Conservation (phyloP, 106 monocot genomes). For the Xerophyta viscosa region DNA sequence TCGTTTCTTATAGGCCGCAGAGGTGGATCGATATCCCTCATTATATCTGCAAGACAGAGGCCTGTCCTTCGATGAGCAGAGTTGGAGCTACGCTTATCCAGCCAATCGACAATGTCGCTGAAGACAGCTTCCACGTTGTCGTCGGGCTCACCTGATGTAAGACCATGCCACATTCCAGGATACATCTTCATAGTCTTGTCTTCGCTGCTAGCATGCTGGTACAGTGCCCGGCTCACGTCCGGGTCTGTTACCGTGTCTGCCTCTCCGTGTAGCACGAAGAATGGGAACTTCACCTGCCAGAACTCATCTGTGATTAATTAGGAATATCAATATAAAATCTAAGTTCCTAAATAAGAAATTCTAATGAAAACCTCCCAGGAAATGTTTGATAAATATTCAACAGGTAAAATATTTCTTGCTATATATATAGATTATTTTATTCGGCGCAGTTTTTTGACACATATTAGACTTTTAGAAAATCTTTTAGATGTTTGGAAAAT, state of each 20-base stretch:
- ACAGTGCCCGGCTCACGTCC: slow-evolving; percentile 79
- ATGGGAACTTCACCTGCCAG: slow-evolving; percentile 63
- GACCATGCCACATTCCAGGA: slow-evolving; percentile 95
- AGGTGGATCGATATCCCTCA: background rate
- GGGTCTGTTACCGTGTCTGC: slow-evolving; percentile 94
- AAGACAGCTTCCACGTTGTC: slow-evolving; percentile 66
- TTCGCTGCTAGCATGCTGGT: slow-evolving; percentile 47
- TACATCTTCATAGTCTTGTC: slow-evolving; percentile 96
- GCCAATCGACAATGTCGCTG: slow-evolving; percentile 72
- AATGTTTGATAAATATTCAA: no score
- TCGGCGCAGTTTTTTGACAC: no score
- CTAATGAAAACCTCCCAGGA: no score
- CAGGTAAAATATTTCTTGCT: no score
- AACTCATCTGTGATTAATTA: no score
- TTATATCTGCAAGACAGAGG: background rate
- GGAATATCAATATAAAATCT: no score
- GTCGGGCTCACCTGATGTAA: slow-evolving; percentile 92
- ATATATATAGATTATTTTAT: no score
- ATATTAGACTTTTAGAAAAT: no score
- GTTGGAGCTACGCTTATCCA: slow-evolving; percentile 22
- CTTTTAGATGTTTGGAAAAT: no score
- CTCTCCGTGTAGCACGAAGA: slow-evolving; percentile 83
- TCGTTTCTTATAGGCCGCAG: background rate
- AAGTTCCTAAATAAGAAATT: no score
- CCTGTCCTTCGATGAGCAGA: background rate